Conservation (phyloP, 352 stramenopile species). For the Paralagenidium karlingii region DNA sequence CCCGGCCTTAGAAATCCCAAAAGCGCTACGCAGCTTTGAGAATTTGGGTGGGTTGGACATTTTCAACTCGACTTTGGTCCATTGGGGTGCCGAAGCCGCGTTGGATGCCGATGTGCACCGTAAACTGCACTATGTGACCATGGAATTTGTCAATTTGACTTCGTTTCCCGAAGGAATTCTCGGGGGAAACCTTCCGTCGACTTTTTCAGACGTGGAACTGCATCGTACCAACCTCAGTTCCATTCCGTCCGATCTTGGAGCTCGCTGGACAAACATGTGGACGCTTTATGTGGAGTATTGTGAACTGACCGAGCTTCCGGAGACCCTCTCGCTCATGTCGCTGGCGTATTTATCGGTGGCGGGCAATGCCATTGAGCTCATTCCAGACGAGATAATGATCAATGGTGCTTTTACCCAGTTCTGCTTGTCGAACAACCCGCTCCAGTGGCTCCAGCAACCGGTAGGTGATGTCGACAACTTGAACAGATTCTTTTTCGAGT, state of each 20-base stretch:
- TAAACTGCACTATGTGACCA: too few species aligned
- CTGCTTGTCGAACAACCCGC: too few species aligned
- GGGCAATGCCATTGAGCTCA: slow-evolving; percentile 5
- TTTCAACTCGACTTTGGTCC: slow-evolving; percentile 9
- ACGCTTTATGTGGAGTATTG: slow-evolving; percentile 23
- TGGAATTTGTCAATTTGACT: slow-evolving; percentile 47
- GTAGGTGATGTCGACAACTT: too few species aligned
- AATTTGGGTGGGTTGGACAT: slow-evolving; percentile 8
- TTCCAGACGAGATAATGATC: too few species aligned
- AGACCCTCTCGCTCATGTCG: slow-evolving; percentile 5
- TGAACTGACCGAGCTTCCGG: slow-evolving; percentile 12
- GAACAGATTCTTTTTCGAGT: too few species aligned
- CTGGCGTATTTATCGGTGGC: slow-evolving; percentile 10
- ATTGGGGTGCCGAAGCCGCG: slow-evolving; percentile 3
- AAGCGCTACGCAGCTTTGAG: slow-evolving; percentile 1
- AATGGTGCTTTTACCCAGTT: too few species aligned
- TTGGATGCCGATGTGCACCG: too few species aligned
- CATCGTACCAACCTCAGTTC: slow-evolving; percentile 15
- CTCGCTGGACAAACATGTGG: slow-evolving; percentile 13
- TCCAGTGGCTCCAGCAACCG: slow-evolving; percentile 8
- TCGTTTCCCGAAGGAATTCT: slow-evolving; percentile 21
- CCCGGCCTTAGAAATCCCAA: slow-evolving; percentile 2
- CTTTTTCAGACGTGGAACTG: slow-evolving; percentile 37
- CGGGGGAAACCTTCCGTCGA: slow-evolving; percentile 12
- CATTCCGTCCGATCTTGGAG: slow-evolving; percentile 12